Base-by-base conservation (phyloP, 306 rosid species). In the Betula pendula region DNA sequence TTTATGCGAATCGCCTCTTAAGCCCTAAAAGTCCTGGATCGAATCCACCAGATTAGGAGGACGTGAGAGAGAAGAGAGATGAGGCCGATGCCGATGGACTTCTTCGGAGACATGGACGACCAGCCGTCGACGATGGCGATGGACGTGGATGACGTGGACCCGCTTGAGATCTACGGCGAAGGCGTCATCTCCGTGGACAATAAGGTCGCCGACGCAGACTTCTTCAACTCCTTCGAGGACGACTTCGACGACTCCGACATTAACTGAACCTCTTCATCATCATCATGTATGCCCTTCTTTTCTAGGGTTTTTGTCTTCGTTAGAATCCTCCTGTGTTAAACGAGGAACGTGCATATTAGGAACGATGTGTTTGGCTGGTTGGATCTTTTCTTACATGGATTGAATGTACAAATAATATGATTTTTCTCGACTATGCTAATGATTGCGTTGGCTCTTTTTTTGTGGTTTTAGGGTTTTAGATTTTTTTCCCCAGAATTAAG, bases 101-200 rank as follows among this genome's bases (percentile, higher is more conserved):
- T 87, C 83, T 88, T 90, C 72, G 88, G 87, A 38, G 98, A 91
- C 77, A 82, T 94, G 92, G 98, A 94, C 0, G 97, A 91, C 24
- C 93, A 88, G 60, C 93, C 85, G 3, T 84, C 98, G 12, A 31
- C 96, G 4, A 91, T 91, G 91, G 98, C 94, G 25, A 93, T 93
- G 97, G 97, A 94, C 48, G 98, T 93, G 0, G 98, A 93, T 79
- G 98, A 94, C 51, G 91, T 82, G 0, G 97, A 94, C 75, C 81
- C 92, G 0, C 85, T 87, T 27, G 97, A 94, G 77, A 84, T 86
- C 24, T 84, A 90, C 27, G 73, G 85, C 19, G 98, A 90, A 1
- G 95, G 97, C 1, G 79, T 86, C 49, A 84, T 89, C 72, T 27
- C 88, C 31, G 59, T 87, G 11, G 98, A 93, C 8, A 75, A 58